Base-by-base conservation (phyloP, 2,329 filamentous ascomycete species). In the Xylaria sp. region DNA sequence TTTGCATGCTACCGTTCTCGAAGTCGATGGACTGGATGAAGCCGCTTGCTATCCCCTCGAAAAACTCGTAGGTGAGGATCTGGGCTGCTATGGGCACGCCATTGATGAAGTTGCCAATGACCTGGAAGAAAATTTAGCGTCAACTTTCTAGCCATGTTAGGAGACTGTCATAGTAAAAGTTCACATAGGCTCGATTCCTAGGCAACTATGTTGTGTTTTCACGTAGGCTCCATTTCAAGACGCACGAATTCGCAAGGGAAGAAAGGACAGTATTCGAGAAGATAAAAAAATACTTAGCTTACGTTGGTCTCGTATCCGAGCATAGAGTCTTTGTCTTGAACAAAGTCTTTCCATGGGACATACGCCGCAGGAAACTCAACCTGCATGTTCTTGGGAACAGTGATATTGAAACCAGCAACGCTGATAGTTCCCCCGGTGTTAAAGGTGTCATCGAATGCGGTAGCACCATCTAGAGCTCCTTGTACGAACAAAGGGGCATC, bases 311-410 rank as follows among this genome's bases (percentile, higher is more conserved):
- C 80, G 30, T 77, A 81, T 3, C 79, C 79, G 12, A 76, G 8
- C 64, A 79, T 77, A 2, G 75, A 72, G 12, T 74, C 72, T 60
- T 78, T 76, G 55, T 71, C 74, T 5, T 71, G 73, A 7, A 77
- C 77, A 42, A 81, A 81, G 17, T 81, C 77, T 65, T 77, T 80
- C 75, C 76, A 85, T 0, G 83, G 82, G 30, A 84, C 78, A 70
- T 79, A 84, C 12, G 81, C 79, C 3, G 80, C 81, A 0, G 83
- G 84, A 48, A 86, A 85, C 58, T 84, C 80, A 3, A 85, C 82
- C 8, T 85, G 79, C 27, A 85, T 69, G 67, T 86, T 86, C 74
- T 85, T 80, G 3, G 84, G 84, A 2, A 86, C 82, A 9, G 74
- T 78, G 54, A 86, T 80, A 17, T 71, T 77, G 71, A 81, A 83